Base-by-base conservation (phyloP, 1,139 yeast genomes). In the Kodamaea suecica region DNA sequence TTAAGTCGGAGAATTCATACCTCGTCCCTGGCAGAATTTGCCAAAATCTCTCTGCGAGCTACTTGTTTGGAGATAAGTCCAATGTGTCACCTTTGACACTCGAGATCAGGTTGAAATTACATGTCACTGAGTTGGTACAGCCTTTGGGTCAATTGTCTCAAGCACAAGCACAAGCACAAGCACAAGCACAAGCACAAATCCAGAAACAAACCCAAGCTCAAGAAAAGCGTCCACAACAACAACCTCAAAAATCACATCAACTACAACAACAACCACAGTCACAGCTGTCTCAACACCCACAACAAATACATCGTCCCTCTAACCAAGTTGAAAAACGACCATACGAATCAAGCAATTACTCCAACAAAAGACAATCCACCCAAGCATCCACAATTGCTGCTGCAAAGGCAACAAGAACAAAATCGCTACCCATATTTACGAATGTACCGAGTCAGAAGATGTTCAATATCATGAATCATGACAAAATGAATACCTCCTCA, bases 21-120 rank as follows among this genome's bases (percentile, higher is more conserved):
- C 54, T 79, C 23, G 66, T 83, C 11, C 82, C 86, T 0, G 92
- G 92, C 1, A 63, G 87, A 41, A 82, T 83, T 15, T 81, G 88
- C 48, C 81, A 81, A 35, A 82, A 78, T 52, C 69, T 83, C 44
- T 72, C 79, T 1, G 83, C 80, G 4, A 65, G 65, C 36, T 66
- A 59, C 36, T 46, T 69, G 56, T 59, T 68, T 67, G 68, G 78
- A 48, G 64, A 70, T 56, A 59, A 64, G 54, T 41, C 53, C 49
- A 63, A 53, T 32, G 46, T 59, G 12, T 59, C 75, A 1, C 60
- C 75, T 5, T 76, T 80, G 41, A 83, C 88, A 1, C 61, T 83
- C 35, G 92, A 83, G 53, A 70, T 83, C 16, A 70, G 82, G 46
- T 56, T 83, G 42, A 73, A 78, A 47, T 69, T 83, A 43, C 81